phyloP scores from a whole-genome alignment of 2,329 filamentous ascomycete genomes.

The Ascochyta viciae-villosae region DNA sequence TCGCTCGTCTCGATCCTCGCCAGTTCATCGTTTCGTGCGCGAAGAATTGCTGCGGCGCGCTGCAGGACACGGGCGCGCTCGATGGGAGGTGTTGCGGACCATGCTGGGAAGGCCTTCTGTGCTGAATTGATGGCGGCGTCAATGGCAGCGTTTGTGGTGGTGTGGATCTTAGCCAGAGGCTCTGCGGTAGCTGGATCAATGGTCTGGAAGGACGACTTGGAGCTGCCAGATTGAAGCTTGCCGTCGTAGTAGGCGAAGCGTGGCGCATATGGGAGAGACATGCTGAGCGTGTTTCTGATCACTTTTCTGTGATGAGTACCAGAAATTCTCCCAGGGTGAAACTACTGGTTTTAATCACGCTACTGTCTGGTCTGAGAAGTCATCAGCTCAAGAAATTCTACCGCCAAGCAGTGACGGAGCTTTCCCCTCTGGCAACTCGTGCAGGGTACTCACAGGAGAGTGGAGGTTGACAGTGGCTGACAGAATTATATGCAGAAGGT shows the following conservation, averaged over 20 bases:
- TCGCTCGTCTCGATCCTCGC: constrained; percentile 82
- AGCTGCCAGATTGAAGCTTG: constrained; percentile 66
- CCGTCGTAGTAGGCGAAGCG: constrained; percentile 80
- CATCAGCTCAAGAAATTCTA: not conserved
- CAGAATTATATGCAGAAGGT: constrained; percentile 1
- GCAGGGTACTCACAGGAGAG: constrained; percentile 3
- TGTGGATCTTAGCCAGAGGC: constrained; percentile 74
- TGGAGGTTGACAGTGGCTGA: constrained; percentile 9
- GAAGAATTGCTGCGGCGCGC: constrained; percentile 75
- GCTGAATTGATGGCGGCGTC: constrained; percentile 76
- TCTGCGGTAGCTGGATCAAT: constrained; percentile 76
- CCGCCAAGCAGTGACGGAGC: constrained; percentile 7
- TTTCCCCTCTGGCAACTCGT: not conserved
- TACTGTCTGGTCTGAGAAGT: not conserved
- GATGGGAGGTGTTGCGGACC: constrained; percentile 78
- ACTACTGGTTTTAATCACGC: not conserved
- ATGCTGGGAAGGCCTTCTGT: constrained; percentile 72
- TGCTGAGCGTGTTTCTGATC: constrained; percentile 18
- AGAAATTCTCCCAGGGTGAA: not conserved
- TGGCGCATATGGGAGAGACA: constrained; percentile 54
- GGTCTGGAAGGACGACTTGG: constrained; percentile 70
- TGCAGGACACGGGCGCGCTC: constrained; percentile 80
- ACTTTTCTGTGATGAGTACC: not conserved
- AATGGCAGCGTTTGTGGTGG: constrained; percentile 71
- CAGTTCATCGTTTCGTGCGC: constrained; percentile 78